Percentiles rank a stretch among this genome's conserved stretches.
Conservation (phyloP, 805 yeast genomes). For the Nakazawaea ambrosiae region DNA sequence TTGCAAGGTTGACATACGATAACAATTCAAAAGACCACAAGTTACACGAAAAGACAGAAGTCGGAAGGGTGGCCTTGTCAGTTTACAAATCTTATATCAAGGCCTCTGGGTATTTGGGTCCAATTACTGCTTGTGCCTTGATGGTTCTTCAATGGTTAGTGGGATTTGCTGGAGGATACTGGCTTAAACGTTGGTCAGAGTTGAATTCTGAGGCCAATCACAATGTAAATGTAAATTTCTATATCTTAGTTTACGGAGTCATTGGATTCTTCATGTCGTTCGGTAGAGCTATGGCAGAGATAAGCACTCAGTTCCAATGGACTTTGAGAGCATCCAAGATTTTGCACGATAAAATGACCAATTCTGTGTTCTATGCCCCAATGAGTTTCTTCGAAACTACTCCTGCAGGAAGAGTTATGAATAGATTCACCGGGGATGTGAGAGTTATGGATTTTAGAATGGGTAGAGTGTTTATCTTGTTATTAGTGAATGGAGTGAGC, state of each 20-base stretch:
- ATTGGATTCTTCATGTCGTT: not conserved
- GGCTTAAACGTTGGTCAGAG: conserved; percentile 92
- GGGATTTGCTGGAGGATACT: conserved; percentile 57
- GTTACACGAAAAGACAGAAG: conserved; percentile 17
- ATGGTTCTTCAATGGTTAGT: conserved; percentile 44
- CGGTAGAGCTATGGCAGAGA: not conserved
- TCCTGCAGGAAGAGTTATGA: conserved; percentile 22
- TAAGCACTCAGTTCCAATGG: conserved; percentile 20
- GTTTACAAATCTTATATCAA: conserved; percentile 69
- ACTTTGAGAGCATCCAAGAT: conserved; percentile 49
- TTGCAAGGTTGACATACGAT: not conserved
- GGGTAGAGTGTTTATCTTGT: conserved; percentile 45
- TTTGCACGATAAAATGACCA: conserved; percentile 52
- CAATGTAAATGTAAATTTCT: conserved; percentile 54
- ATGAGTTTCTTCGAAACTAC: conserved; percentile 22
- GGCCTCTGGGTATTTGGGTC: conserved; percentile 40
- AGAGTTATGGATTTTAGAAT: conserved; percentile 29
- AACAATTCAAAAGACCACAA: not conserved
- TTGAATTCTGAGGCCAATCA: conserved; percentile 51
- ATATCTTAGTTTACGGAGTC: conserved; percentile 39
- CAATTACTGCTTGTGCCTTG: conserved; percentile 48
- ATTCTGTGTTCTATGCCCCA: conserved; percentile 25
- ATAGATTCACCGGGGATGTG: conserved; percentile 22
- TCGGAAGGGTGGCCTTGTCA: conserved; percentile 81
- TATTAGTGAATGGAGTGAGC: conserved; percentile 36